Percentiles rank a stretch among this genome's conserved stretches.
Evolutionary conservation across 495 filamentous ascomycete genomes (phyloP).

Genomic region (Neurospora pannonica): DNA sequence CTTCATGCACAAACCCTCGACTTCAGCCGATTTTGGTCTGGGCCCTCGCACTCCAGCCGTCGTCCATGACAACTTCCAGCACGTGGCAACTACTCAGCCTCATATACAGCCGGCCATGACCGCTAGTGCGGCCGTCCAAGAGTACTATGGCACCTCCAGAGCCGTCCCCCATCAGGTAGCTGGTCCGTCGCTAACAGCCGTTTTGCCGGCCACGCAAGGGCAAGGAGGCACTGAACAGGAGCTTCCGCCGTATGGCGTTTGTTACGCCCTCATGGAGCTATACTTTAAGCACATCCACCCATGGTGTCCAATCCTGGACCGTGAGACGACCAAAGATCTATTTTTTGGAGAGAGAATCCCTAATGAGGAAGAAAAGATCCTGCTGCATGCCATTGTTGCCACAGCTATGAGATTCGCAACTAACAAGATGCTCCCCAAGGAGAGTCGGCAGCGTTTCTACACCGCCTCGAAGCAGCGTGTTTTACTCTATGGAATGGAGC

Average conservation of each 20-base stretch:
- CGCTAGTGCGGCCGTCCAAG: constrained; percentile 24
- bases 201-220: constrained; percentile 23
- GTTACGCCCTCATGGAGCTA: constrained; percentile 72
- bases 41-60: not conserved
- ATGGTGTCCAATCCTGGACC: constrained; percentile 83
- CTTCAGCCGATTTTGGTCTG: constrained; percentile 30
- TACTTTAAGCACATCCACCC: constrained; percentile 90
- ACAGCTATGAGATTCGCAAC: constrained; percentile 76
- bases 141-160: constrained; percentile 32
- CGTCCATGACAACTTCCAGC: constrained; percentile 25
- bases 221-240: constrained; percentile 54
- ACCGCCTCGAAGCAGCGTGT: constrained; percentile 77
- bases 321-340: constrained; percentile 65
- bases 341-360: constrained; percentile 70
- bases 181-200: constrained; percentile 32
- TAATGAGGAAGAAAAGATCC: constrained; percentile 70
- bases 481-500: constrained; percentile 72
- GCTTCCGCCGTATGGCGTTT: constrained; percentile 73
- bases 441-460: constrained; percentile 62
- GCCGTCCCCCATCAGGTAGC: not conserved
- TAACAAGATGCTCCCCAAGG: constrained; percentile 60
- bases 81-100: constrained; percentile 16
- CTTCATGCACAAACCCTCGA: constrained; percentile 51
- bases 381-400: constrained; percentile 79
- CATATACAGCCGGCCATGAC: constrained; percentile 21